Evolutionary conservation across 73 alveolate species (phyloP).

Genomic region (Paramecium sonneborni): DNA sequence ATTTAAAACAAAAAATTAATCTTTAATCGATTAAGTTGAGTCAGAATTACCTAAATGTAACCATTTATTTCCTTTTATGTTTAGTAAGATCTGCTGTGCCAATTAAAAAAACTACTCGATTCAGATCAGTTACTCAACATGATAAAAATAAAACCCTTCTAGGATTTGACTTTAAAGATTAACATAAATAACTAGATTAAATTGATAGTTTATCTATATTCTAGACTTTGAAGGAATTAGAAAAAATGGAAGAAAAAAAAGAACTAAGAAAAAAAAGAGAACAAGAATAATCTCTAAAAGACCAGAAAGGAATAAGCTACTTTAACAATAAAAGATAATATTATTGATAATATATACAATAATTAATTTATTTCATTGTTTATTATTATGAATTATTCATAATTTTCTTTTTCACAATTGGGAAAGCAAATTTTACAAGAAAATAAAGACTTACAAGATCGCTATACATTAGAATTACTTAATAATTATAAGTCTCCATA

Average conservation of each 20-base stretch:
- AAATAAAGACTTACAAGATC: neutral
- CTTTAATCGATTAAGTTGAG: neutral
- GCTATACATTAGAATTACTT: neutral
- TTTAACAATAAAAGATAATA: neutral
- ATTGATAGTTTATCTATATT: constrained; percentile 14
- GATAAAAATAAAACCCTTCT: neutral
- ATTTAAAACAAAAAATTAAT: neutral
- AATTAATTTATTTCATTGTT: neutral
- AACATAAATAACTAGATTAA: neutral
- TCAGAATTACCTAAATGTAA: constrained; percentile 3
- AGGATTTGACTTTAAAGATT: neutral
- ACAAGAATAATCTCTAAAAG: neutral
- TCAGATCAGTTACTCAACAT: constrained; percentile 4
- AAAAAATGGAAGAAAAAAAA: constrained; percentile 39
- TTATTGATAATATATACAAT: neutral
- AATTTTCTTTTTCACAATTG: neutral
- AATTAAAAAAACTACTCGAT: neutral
- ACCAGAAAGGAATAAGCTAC: neutral
- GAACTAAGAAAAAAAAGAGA: constrained; percentile 1
- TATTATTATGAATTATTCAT: neutral
- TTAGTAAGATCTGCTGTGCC: neutral
- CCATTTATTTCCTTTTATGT: neutral
- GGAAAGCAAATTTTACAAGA: neutral
- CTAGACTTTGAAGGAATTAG: constrained; percentile 16
- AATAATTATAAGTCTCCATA: neutral